A percentile compares a stretch with the other conserved stretches of the same genome.
These are phyloP conservation scores for Pyrenophora tritici-repentis DNA, from an alignment of 2,329 filamentous ascomycete genomes.

Conservation along the genomic window DNA sequence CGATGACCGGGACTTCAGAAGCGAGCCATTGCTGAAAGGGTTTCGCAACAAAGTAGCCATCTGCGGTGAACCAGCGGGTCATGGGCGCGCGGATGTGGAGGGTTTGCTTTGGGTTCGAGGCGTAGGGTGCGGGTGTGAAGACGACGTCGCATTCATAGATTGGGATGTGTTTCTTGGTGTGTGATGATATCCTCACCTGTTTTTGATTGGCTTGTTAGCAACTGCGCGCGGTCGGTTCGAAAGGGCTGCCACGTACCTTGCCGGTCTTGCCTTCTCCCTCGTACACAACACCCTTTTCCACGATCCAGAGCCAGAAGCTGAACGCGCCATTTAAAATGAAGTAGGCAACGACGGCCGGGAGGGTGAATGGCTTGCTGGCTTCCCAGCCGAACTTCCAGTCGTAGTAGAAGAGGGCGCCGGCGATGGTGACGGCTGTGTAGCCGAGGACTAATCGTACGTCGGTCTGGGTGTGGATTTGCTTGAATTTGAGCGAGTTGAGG, in stretches of 20 bases:
- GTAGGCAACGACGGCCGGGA: constrained; percentile 78
- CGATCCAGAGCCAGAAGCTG: constrained; percentile 81
- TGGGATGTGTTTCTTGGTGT: constrained; percentile 77
- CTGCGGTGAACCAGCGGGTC: constrained; percentile 71
- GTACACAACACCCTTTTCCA: constrained; percentile 84
- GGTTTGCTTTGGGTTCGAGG: constrained; percentile 46
- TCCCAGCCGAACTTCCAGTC: constrained; percentile 94
- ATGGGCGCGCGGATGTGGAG: constrained; percentile 68
- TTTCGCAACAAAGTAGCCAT: constrained; percentile 74
- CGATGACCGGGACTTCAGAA: constrained; percentile 68
- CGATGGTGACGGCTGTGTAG: constrained; percentile 78
- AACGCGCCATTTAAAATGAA: constrained; percentile 76
- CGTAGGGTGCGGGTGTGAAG: constrained; percentile 48
- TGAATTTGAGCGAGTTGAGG: constrained; percentile 84
- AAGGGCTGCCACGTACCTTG: constrained; percentile 55
- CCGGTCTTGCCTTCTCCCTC: constrained; percentile 72
- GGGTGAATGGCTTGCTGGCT: constrained; percentile 78
- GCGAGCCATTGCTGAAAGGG: constrained; percentile 82
- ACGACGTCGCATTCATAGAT: constrained; percentile 77
- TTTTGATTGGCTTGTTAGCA: too few relatives aligned
- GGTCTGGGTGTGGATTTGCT: constrained; percentile 76
- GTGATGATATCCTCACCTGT: constrained; percentile 74
- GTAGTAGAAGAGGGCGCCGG: constrained; percentile 82
- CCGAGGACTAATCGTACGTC: constrained; percentile 85
- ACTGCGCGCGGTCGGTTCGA: background rate